phyloP scores from a whole-genome alignment of 106 monocot species.

The Dendrobium nobile region DNA sequence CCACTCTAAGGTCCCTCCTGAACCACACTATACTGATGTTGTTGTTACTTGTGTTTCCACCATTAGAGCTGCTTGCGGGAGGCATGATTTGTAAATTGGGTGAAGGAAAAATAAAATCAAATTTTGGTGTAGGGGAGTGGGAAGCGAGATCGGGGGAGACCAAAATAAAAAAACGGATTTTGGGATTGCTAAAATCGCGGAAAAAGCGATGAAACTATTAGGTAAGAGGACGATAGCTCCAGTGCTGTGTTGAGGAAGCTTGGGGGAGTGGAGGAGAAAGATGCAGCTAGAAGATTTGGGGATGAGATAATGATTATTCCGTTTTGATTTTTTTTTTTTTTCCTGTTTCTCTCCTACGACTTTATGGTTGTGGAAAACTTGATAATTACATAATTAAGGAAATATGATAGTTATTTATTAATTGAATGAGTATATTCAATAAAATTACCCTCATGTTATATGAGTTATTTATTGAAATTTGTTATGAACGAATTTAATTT shows the following conservation, averaged over 20 bases:
- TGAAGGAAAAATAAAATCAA: too few relatives aligned
- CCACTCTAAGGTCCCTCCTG: constrained; percentile 81
- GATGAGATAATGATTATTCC: background rate
- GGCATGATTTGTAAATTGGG: background rate
- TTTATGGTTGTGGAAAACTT: background rate
- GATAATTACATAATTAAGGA: too few relatives aligned
- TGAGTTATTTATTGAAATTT: too few relatives aligned
- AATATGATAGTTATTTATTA: too few relatives aligned
- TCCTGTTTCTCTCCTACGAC: background rate
- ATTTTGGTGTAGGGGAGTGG: too few relatives aligned
- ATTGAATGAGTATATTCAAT: too few relatives aligned
- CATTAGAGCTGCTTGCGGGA: background rate
- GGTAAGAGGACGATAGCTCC: background rate
- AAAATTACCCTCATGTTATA: too few relatives aligned
- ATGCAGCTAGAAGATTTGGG: background rate
- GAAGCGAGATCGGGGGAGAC: too few relatives aligned
- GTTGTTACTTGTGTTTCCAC: background rate
- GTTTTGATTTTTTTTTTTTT: background rate
- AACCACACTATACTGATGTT: constrained; percentile 74
- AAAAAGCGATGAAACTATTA: too few relatives aligned
- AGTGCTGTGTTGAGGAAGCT: background rate
- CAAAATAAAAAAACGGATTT: too few relatives aligned
- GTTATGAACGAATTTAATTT: too few relatives aligned
- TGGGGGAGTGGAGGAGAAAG: background rate
- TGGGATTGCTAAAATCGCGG: too few relatives aligned